Percentiles rank a stretch among this genome's conserved stretches.
Conservation (phyloP, 192 early-diverging fungal genomes). For the Podochytrium sp. region DNA sequence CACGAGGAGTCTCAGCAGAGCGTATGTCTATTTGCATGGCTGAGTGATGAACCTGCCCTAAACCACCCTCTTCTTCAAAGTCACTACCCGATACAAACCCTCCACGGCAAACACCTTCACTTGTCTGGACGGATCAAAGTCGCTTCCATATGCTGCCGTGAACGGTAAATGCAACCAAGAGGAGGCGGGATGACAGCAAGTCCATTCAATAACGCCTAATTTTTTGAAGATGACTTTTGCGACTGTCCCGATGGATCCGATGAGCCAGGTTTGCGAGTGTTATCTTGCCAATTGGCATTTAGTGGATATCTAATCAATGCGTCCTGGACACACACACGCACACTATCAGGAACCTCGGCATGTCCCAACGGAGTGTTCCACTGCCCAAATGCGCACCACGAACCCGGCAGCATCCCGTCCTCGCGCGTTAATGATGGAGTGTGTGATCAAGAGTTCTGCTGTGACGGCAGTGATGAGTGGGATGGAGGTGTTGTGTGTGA, state of each 20-base stretch:
- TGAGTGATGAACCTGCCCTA: neutral
- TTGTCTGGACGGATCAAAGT: constrained; percentile 74
- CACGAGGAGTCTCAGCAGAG: constrained; percentile 8
- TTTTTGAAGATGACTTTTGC: constrained; percentile 76
- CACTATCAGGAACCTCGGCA: constrained; percentile 78
- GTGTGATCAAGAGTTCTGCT: constrained; percentile 86
- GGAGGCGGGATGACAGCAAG: neutral
- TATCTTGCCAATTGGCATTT: neutral
- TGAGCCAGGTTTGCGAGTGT: constrained; percentile 79
- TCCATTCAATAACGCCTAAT: neutral
- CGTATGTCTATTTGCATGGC: neutral
- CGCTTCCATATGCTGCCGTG: constrained; percentile 67
- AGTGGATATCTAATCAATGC: no score
- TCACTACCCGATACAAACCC: neutral
- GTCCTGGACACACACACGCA: neutral
- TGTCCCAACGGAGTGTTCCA: constrained; percentile 80
- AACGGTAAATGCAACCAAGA: no score
- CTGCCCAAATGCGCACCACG: constrained; percentile 81
- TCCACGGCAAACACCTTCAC: constrained; percentile 4
- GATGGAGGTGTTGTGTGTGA: constrained; percentile 61
- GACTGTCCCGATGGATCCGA: constrained; percentile 92
- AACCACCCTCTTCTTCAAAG: neutral
- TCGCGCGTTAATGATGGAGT: constrained; percentile 91
- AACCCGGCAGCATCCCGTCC: constrained; percentile 63
- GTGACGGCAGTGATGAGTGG: constrained; percentile 93